Percentiles rank a stretch among this genome's conserved stretches.
Evolutionary conservation across 805 yeast genomes (phyloP).

Genomic region (Schizosaccharomyces pombe): DNA sequence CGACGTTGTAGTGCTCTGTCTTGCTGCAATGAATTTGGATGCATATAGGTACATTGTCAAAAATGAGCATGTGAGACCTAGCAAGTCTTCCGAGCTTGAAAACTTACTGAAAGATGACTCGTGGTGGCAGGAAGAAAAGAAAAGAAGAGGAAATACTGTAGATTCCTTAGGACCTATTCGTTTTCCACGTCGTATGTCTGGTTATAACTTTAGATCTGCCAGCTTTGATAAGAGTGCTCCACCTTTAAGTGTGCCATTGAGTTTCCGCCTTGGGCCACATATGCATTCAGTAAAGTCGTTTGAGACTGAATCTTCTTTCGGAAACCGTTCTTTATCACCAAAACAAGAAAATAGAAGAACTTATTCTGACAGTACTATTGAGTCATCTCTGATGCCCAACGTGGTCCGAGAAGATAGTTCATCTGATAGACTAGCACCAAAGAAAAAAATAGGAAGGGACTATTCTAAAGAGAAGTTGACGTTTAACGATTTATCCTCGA

Average conservation of each 20-base stretch:
- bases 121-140: not conserved
- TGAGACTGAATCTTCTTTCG: not conserved
- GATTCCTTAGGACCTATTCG: not conserved
- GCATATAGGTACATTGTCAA: conserved; percentile 56
- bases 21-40: conserved; percentile 29
- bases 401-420: too few species aligned
- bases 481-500: not conserved
- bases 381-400: not conserved
- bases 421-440: too few species aligned
- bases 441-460: too few species aligned
- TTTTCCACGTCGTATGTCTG: not conserved
- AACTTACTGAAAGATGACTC: not conserved
- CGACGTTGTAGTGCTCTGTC: conserved; percentile 46
- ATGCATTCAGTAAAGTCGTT: not conserved
- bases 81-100: not conserved
- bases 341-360: not conserved
- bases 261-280: not conserved
- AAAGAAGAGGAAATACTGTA: not conserved
- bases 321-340: not conserved
- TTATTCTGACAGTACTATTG: not conserved
- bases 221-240: not conserved
- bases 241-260: not conserved
- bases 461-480: not conserved
- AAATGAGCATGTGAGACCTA: conserved; percentile 2
- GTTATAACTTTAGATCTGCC: not conserved